A percentile compares a stretch with the other conserved stretches of the same genome.
phyloP scores from a whole-genome alignment of 2,329 filamentous ascomycete genomes.

The Thielaviopsis populi region DNA sequence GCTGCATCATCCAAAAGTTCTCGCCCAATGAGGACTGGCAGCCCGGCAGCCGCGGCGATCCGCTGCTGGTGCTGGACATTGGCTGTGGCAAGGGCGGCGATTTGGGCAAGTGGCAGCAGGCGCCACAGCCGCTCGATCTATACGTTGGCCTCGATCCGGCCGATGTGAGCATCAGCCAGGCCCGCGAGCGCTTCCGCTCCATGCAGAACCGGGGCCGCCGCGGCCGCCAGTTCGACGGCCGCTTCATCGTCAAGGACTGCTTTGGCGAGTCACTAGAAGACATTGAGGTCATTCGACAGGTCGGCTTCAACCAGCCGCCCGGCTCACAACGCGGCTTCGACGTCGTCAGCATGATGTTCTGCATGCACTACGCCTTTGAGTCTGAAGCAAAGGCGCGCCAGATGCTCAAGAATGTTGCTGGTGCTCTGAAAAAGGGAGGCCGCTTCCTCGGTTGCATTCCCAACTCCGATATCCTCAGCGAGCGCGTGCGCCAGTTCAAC shows the following conservation, averaged over 20 bases:
- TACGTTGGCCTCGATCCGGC: constrained; percentile 93
- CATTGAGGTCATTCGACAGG: constrained; percentile 64
- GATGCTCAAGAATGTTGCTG: constrained; percentile 88
- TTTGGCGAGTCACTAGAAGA: constrained; percentile 74
- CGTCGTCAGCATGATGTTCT: constrained; percentile 98
- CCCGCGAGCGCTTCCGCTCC: constrained; percentile 62
- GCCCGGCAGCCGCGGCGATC: constrained; percentile 39
- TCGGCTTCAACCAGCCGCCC: constrained; percentile 71
- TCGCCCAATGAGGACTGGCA: constrained; percentile 63
- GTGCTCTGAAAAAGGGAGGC: constrained; percentile 81
- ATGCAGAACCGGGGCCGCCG: constrained; percentile 48
- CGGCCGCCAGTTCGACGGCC: constrained; percentile 62
- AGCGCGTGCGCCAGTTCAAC: constrained; percentile 64
- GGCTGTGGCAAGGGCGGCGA: constrained; percentile 96
- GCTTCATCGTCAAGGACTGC: constrained; percentile 85
- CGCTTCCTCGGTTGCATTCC: constrained; percentile 90
- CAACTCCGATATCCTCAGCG: constrained; percentile 82
- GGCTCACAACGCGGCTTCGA: constrained; percentile 66
- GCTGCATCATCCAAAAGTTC: constrained; percentile 92
- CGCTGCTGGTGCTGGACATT: constrained; percentile 75
- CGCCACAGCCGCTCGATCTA: constrained; percentile 76
- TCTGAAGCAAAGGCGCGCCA: constrained; percentile 74
- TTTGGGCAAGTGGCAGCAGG: constrained; percentile 87
- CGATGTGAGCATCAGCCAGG: constrained; percentile 82
- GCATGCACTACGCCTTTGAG: constrained; percentile 97